Evolutionary conservation across 164 flowering plant genomes (phyloP).

Genomic region (Malania oleifera): DNA sequence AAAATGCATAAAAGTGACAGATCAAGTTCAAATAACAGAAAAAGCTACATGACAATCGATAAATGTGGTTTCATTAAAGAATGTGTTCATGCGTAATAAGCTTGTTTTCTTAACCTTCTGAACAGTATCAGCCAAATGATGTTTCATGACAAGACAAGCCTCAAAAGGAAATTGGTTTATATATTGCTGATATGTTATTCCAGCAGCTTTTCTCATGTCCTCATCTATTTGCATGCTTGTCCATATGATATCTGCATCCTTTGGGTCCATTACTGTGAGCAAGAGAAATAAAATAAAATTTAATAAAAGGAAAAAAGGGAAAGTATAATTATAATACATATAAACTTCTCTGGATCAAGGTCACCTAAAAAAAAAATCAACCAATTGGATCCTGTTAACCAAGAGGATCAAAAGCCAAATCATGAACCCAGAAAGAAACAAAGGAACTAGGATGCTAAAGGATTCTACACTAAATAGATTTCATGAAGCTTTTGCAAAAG

Average conservation of each 20-base stretch:
- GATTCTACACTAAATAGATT: not conserved
- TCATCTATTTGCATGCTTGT: constrained; percentile 84
- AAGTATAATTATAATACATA: not conserved
- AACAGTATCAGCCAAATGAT: constrained; percentile 90
- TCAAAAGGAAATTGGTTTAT: constrained; percentile 95
- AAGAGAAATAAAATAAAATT: constrained; percentile 7
- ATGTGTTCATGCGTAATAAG: not conserved
- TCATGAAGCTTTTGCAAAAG: not conserved
- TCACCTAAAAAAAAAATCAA: not conserved
- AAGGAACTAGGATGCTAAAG: not conserved
- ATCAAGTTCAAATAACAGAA: too few species aligned
- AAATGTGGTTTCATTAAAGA: not conserved
- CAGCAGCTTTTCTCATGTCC: constrained; percentile 65
- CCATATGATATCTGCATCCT: constrained; percentile 96
- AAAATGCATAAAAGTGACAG: too few species aligned
- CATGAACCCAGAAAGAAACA: not conserved
- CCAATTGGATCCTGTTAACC: too few species aligned
- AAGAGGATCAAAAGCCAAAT: too few species aligned
- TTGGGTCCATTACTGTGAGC: constrained; percentile 69
- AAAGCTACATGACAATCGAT: too few species aligned
- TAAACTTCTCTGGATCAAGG: too few species aligned
- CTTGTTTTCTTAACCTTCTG: constrained; percentile 50
- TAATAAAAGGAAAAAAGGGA: constrained; percentile 2
- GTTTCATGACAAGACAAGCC: constrained; percentile 99
- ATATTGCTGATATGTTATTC: constrained; percentile 70